Base-by-base conservation (phyloP, 1,284 basidiomycete genomes). In the Exobasidium cylindrosporum region DNA sequence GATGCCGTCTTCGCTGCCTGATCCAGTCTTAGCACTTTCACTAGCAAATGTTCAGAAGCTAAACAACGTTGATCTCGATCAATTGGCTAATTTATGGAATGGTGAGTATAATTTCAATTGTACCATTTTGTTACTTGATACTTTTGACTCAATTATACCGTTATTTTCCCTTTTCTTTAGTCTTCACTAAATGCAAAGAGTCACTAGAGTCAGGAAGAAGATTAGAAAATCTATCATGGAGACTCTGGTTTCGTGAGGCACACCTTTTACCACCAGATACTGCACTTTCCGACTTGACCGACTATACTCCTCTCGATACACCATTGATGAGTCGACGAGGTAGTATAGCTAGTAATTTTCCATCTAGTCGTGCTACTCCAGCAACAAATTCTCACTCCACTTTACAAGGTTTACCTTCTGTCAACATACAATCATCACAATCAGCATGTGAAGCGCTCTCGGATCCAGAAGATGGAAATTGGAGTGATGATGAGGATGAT, bases 181-280 rank as follows among this genome's bases (percentile, higher is more conserved):
- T 92, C 11, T 91, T 92, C 75, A 87, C 88, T 61, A 89, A 90
- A 77, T 91, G 88, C 82, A 90, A 89, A 78, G 85, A 86, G 68
- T 87, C 86, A 3, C 81, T 92, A 7, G 85, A 88, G 73, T 87
- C 91, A 67, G 91, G 91, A 13, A 84, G 83, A 26, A 83, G 91
- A 31, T 84, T 91, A 29, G 90, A 92, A 81, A 92, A 92, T 76
- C 87, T 92, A 60, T 87, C 88, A 4, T 92, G 90, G 91, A 83
- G 90, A 56, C 82, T 92, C 13, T 91, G 89, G 90, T 86, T 89
- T 76, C 85, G 87, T 65, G 86, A 89, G 69, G 65, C 76, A 56
- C 65, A 72, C 64, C 63, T 76, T 28, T 61, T 73, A 1, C 70
- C 70, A 29, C 64, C 70, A 49, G 70, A 73, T 47, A 63, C 64